These are phyloP conservation scores for Lasiodiplodia theobromae DNA, from an alignment of 2,329 filamentous ascomycete species.

Conservation along the genomic window DNA sequence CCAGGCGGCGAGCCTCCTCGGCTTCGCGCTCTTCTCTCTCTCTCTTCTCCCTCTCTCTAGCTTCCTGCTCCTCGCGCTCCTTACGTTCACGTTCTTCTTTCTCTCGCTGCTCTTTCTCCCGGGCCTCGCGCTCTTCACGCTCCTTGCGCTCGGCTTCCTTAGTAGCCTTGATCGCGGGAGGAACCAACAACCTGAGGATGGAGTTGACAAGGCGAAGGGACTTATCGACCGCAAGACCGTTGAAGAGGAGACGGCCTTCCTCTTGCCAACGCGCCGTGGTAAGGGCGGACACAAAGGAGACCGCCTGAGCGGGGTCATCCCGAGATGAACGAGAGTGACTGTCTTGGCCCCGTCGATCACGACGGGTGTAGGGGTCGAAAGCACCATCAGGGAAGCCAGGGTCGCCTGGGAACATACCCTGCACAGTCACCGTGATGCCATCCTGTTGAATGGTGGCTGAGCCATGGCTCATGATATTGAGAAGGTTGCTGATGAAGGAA, in stretches of 20 bases:
- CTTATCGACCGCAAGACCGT: constrained; percentile 71
- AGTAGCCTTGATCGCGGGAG: constrained; percentile 82
- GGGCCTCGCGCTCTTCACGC: constrained; percentile 65
- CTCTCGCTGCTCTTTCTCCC: constrained; percentile 47
- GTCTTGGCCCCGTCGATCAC: constrained; percentile 43
- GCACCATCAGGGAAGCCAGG: constrained; percentile 26
- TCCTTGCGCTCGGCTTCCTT: constrained; percentile 74
- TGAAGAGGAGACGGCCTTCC: constrained; percentile 87
- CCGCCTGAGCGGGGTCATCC: constrained; percentile 73
- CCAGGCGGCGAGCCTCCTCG: constrained; percentile 39
- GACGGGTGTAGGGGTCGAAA: constrained; percentile 38
- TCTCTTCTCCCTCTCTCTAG: constrained; percentile 55
- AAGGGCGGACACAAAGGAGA: constrained; percentile 73
- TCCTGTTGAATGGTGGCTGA: constrained; percentile 53
- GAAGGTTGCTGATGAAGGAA: constrained; percentile 64
- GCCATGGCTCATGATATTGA: constrained; percentile 60
- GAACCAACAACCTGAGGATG: constrained; percentile 77
- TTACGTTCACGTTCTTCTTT: constrained; percentile 51
- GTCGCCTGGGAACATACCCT: constrained; percentile 54
- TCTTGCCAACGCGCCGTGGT: constrained; percentile 86
- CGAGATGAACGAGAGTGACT: constrained; percentile 48
- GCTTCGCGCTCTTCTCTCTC: constrained; percentile 41
- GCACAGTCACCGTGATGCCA: constrained; percentile 41
- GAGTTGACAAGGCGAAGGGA: constrained; percentile 71
- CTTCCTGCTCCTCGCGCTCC: constrained; percentile 58